A percentile compares a stretch with the other conserved stretches of the same genome.
Evolutionary conservation across 192 early-diverging fungal species (phyloP).

Genomic region (Entomortierella parvispora): DNA sequence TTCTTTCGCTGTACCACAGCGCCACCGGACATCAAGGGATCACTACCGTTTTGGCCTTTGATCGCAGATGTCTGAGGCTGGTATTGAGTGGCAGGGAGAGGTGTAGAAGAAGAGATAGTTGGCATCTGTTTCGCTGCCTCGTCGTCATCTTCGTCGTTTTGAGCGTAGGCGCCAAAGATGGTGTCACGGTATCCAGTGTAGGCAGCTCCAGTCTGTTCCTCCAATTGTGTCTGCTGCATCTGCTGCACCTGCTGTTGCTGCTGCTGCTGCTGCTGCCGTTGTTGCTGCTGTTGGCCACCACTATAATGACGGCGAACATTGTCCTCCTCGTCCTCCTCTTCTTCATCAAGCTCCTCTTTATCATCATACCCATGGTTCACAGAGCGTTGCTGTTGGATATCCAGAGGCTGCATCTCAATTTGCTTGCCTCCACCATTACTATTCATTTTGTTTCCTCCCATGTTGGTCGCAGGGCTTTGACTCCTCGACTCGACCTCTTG

Average conservation of each 20-base stretch:
- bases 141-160: constrained; percentile 31
- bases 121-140: constrained; percentile 15
- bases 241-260: neutral
- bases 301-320: constrained; percentile 1
- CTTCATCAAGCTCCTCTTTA: constrained; percentile 38
- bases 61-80: too few relatives aligned
- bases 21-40: neutral
- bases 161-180: constrained; percentile 46
- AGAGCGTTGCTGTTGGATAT: constrained; percentile 39
- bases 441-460: too few relatives aligned
- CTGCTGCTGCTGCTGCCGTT: neutral
- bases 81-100: neutral
- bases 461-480: constrained; percentile 6
- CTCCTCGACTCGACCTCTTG: neutral
- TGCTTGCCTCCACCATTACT: too few relatives aligned
- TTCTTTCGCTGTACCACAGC: constrained; percentile 37
- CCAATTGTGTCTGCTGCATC: neutral
- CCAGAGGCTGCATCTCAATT: constrained; percentile 40
- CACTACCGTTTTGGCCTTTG: too few relatives aligned
- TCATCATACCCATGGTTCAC: constrained; percentile 47
- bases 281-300: too few relatives aligned
- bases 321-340: constrained; percentile 4
- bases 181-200: constrained; percentile 52
- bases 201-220: neutral
- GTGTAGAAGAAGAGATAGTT: neutral